Evolutionary conservation across 257 asterid species (phyloP).

Genomic region (Nicotiana obtusifolia): DNA sequence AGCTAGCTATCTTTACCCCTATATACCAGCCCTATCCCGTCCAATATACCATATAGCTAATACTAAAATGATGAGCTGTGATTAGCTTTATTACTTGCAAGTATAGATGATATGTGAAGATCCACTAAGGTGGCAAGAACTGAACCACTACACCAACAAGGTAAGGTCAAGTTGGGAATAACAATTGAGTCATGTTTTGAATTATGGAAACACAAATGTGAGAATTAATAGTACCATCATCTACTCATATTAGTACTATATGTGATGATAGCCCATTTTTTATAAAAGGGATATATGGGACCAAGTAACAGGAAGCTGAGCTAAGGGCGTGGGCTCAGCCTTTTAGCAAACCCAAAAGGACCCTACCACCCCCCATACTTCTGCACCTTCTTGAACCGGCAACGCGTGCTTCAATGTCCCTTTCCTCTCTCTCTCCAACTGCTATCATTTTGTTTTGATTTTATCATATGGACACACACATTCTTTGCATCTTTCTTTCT

Average conservation of each 20-base stretch:
- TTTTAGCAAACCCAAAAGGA: conserved; percentile 35
- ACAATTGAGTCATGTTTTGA: background rate
- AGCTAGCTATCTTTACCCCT: background rate
- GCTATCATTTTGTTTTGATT: conserved; percentile 11
- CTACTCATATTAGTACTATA: background rate
- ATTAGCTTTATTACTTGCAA: background rate
- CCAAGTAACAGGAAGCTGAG: conserved; percentile 19
- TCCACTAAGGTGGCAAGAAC: background rate
- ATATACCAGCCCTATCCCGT: background rate
- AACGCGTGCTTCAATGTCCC: conserved; percentile 65
- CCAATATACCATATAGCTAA: background rate
- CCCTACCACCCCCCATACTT: conserved; percentile 33
- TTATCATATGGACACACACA: conserved; percentile 10
- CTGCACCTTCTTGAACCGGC: conserved; percentile 60
- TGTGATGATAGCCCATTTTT: background rate
- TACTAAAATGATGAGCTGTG: background rate
- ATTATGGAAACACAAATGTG: background rate
- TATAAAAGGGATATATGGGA: conserved; percentile 14
- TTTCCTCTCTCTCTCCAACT: conserved; percentile 15
- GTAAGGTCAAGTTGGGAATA: background rate
- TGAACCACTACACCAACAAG: background rate
- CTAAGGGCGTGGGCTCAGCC: conserved; percentile 29
- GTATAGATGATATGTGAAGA: background rate
- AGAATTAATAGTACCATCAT: background rate
- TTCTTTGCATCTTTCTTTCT: conserved; percentile 3